Evolutionary conservation across 371 early-diverging fungal genomes (phyloP).

Genomic region (Mucor mucedo): DNA sequence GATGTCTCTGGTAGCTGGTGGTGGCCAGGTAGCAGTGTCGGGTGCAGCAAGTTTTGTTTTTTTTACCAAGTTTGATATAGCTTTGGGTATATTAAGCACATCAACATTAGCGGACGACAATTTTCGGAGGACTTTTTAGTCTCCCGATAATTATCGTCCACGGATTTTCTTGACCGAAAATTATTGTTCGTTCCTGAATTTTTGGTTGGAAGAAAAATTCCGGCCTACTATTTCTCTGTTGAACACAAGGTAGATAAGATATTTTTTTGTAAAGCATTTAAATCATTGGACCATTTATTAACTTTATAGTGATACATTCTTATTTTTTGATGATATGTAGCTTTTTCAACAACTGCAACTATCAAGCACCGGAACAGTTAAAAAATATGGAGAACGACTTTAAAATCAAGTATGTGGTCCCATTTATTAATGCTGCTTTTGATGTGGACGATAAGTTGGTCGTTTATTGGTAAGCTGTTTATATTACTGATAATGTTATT

Average conservation of each 20-base stretch:
- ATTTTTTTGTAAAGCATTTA: conserved; percentile 1
- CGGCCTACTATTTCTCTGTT: conserved; percentile 12
- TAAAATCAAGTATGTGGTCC: conserved; percentile 95
- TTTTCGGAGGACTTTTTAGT: too few relatives aligned
- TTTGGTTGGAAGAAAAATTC: too few relatives aligned
- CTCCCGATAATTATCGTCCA: too few relatives aligned
- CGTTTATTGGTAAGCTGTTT: conserved; percentile 27
- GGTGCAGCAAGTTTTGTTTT: too few relatives aligned
- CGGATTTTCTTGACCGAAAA: too few relatives aligned
- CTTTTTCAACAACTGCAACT: conserved; percentile 22
- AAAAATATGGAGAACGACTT: conserved; percentile 68
- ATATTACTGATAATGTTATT: conserved; percentile 16
- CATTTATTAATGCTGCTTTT: conserved; percentile 42
- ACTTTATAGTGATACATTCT: conserved; percentile 15
- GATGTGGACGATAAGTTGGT: conserved; percentile 22
- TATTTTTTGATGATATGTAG: conserved; percentile 18
- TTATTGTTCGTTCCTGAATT: too few relatives aligned
- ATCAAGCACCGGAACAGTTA: conserved; percentile 31
- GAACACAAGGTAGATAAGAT: conserved; percentile 25
- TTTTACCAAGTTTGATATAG: too few relatives aligned
- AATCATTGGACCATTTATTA: conserved; percentile 17
- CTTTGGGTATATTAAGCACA: conserved; percentile 3
- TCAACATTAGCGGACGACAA: conserved; percentile 9
- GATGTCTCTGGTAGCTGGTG: too few relatives aligned
- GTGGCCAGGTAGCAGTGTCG: too few relatives aligned